Conservation (phyloP, 805 yeast genomes). For the Wickerhamomyces hampshirensis region DNA sequence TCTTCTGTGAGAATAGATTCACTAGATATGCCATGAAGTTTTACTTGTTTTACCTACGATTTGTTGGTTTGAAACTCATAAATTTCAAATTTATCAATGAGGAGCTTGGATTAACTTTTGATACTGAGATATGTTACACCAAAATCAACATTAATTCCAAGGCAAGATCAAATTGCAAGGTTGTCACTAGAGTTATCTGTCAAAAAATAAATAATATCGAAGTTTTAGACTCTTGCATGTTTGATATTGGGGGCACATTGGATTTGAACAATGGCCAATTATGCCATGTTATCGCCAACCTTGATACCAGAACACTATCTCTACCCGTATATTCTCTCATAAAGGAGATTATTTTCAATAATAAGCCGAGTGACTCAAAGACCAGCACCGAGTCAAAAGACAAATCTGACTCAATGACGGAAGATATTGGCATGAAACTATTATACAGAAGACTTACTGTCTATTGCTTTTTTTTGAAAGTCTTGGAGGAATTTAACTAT, state of each 20-base stretch:
- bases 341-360: slow-evolving; percentile 2
- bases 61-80: slow-evolving; percentile 18
- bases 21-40: slow-evolving; percentile 7
- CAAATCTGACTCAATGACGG: slow-evolving; percentile 3
- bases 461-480: slow-evolving; percentile 11
- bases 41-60: slow-evolving; percentile 22
- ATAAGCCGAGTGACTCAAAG: not conserved
- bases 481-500: slow-evolving; percentile 14
- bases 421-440: slow-evolving; percentile 9
- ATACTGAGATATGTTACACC: slow-evolving; percentile 10
- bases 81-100: slow-evolving; percentile 13
- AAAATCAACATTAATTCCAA: slow-evolving; percentile 13
- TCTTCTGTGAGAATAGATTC: slow-evolving; percentile 9
- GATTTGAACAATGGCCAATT: slow-evolving; percentile 17
- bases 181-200: slow-evolving; percentile 15
- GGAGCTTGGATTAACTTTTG: slow-evolving; percentile 7
- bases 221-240: slow-evolving; percentile 15
- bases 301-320: slow-evolving; percentile 16
- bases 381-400: not conserved
- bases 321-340: slow-evolving; percentile 14
- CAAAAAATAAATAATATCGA: slow-evolving; percentile 16
- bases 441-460: slow-evolving; percentile 10
- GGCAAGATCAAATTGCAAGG: slow-evolving; percentile 5
- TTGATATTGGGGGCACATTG: slow-evolving; percentile 15
- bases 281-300: slow-evolving; percentile 12